Conservation (phyloP, 176 grass and related monocot genomes). For the Eremochloa ophiuroides region DNA sequence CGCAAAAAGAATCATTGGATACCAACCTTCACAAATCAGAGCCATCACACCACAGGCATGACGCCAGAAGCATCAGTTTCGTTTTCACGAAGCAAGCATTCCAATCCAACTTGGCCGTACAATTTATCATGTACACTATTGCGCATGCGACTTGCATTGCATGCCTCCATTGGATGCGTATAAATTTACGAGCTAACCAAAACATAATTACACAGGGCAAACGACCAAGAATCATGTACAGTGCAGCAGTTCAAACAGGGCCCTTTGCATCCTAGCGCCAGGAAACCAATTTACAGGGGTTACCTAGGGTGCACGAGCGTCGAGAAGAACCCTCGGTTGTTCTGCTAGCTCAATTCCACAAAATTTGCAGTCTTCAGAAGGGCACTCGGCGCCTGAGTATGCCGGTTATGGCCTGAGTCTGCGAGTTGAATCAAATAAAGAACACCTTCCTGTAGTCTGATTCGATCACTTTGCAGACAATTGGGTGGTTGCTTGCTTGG, state of each 20-base stretch:
- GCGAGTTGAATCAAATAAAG: too few relatives aligned
- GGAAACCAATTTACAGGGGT: constrained; percentile 52
- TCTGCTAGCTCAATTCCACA: constrained; percentile 30
- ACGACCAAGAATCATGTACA: constrained; percentile 42
- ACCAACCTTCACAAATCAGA: background rate
- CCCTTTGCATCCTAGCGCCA: constrained; percentile 40
- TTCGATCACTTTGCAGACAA: constrained; percentile 55
- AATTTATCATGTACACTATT: constrained; percentile 28
- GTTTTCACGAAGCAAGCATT: background rate
- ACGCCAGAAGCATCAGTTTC: background rate
- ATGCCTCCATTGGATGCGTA: constrained; percentile 20
- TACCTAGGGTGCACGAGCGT: constrained; percentile 33
- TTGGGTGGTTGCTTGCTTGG: constrained; percentile 58
- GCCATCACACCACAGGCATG: background rate
- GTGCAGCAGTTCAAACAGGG: constrained; percentile 13
- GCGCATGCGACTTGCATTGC: constrained; percentile 22
- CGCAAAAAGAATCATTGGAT: background rate
- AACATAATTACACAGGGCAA: constrained; percentile 46
- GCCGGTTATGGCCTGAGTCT: background rate
- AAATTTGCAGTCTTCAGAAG: constrained; percentile 11
- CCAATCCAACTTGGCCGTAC: background rate
- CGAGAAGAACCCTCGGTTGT: constrained; percentile 9
- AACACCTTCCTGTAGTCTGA: background rate
- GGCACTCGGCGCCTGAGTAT: constrained; percentile 24
- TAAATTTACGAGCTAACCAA: constrained; percentile 24